These are phyloP conservation scores for Lactarius indigo DNA, from an alignment of 768 basidiomycete genomes.

Conservation along the genomic window DNA sequence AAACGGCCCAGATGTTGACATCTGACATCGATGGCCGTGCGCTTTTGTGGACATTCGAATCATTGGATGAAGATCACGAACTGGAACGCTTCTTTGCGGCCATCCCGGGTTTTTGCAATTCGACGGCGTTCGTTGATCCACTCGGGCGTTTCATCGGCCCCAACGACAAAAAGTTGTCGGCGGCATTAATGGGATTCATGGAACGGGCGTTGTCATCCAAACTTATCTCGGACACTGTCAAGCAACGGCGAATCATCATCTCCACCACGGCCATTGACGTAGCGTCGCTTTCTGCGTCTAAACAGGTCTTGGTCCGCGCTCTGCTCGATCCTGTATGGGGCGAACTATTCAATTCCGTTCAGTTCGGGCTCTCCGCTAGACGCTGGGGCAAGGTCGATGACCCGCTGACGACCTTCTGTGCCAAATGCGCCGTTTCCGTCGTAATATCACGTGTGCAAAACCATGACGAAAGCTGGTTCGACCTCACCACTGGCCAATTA, in stretches of 20 bases:
- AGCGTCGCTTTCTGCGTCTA: constrained; percentile 3
- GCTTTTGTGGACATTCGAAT: constrained; percentile 10
- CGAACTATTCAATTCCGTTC: not conserved
- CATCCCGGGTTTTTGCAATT: constrained; percentile 10
- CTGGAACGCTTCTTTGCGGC: constrained; percentile 16
- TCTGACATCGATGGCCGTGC: constrained; percentile 9
- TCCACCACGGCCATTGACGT: constrained; percentile 2
- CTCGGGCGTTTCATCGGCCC: constrained; percentile 5
- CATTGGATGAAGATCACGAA: constrained; percentile 14
- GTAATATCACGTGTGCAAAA: not conserved
- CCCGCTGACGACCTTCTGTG: not conserved
- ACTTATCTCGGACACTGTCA: constrained; percentile 6
- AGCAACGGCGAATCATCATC: constrained; percentile 11
- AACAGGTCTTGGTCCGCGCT: not conserved
- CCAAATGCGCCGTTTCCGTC: constrained; percentile 2
- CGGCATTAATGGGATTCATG: constrained; percentile 1
- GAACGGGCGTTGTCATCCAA: constrained; percentile 6
- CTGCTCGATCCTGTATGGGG: constrained; percentile 2
- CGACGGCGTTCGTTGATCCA: not conserved
- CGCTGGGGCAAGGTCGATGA: not conserved
- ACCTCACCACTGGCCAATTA: constrained; percentile 3
- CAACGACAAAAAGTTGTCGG: constrained; percentile 7
- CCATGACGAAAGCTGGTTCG: constrained; percentile 5
- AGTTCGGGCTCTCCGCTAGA: constrained; percentile 4
- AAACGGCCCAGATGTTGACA: not conserved